These are phyloP conservation scores for Solanum chmielewskii DNA, from an alignment of 257 asterid species.

Conservation along the genomic window DNA sequence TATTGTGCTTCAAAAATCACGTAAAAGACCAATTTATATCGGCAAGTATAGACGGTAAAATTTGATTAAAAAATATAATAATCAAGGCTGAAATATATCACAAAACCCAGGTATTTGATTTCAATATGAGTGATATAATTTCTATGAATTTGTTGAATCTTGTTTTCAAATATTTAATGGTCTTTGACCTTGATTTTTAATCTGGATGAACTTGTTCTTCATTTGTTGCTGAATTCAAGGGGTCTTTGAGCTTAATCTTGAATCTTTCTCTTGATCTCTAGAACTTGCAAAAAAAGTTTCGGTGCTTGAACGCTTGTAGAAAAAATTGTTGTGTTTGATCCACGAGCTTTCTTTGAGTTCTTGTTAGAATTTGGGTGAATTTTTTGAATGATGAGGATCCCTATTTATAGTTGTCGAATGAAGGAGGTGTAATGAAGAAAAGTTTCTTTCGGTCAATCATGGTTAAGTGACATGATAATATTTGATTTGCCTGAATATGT, in stretches of 20 bases:
- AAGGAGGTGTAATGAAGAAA: not conserved
- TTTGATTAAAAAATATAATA: not conserved
- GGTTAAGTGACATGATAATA: not conserved
- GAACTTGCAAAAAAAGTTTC: not conserved
- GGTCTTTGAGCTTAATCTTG: not conserved
- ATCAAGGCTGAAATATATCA: not conserved
- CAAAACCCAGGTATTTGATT: not conserved
- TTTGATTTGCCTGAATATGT: not conserved
- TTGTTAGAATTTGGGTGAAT: not conserved
- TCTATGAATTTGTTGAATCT: not conserved
- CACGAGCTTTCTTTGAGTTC: not conserved
- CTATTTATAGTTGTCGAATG: not conserved
- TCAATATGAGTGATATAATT: not conserved
- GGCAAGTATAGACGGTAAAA: not conserved
- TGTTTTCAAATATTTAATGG: not conserved
- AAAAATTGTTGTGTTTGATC: not conserved
- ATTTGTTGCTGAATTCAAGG: not conserved
- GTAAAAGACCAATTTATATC: not conserved
- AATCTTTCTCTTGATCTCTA: not conserved
- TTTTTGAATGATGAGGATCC: not conserved
- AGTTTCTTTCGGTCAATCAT: not conserved
- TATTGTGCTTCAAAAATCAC: not conserved
- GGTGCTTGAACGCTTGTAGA: not conserved
- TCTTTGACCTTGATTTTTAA: not conserved
- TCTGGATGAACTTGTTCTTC: not conserved